Conservation (phyloP, 441 rosid species). For the Eutrema salsugineum region DNA sequence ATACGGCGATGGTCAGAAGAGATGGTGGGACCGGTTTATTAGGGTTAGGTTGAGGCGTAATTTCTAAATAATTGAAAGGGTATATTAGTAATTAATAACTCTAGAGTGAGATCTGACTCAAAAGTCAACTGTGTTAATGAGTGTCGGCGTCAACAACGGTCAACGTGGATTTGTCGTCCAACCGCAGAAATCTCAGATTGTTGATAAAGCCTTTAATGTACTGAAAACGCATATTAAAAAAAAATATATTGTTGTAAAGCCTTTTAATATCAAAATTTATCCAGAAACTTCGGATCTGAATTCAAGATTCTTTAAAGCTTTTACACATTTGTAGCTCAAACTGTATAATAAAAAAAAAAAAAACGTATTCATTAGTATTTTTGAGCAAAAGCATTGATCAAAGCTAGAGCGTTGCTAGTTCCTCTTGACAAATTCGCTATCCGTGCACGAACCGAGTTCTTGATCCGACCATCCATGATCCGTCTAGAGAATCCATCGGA, state of each 20-base stretch:
- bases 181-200: not conserved
- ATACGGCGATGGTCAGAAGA: not conserved
- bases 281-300: not conserved
- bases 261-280: not conserved
- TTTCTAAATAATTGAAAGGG: not conserved
- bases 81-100: not conserved
- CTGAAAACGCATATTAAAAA: not conserved
- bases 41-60: not conserved
- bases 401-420: slow-evolving; percentile 78
- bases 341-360: not conserved
- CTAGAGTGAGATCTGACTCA: slow-evolving; percentile 1
- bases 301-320: not conserved
- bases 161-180: not conserved
- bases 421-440: slow-evolving; percentile 53
- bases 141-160: slow-evolving; percentile 21
- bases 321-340: not conserved
- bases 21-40: not conserved
- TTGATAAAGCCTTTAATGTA: not conserved
- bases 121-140: not conserved
- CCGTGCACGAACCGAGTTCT: slow-evolving; percentile 45
- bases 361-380: slow-evolving; percentile 5
- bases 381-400: slow-evolving; percentile 58
- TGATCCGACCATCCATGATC: slow-evolving; percentile 56
- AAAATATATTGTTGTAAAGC: not conserved
- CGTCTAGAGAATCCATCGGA: slow-evolving; percentile 69